These are phyloP conservation scores for Quambalaria eucalypti DNA, from an alignment of 1,284 basidiomycete species.

Conservation along the genomic window DNA sequence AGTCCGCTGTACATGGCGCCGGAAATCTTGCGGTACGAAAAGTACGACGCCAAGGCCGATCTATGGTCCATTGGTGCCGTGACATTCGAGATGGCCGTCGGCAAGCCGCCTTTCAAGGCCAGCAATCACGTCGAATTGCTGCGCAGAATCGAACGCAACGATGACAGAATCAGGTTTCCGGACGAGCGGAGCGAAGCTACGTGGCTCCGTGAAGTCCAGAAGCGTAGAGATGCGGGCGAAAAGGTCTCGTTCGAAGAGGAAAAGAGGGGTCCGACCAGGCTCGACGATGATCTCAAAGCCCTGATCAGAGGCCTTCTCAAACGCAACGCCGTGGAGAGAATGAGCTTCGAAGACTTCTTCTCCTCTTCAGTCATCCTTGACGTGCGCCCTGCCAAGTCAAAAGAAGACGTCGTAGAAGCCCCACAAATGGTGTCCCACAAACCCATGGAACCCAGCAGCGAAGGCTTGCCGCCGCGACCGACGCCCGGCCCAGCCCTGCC, in stretches of 20 bases:
- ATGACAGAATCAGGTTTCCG: constrained; percentile 59
- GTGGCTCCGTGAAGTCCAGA: constrained; percentile 29
- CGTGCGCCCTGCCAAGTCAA: neutral
- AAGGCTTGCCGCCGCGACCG: neutral
- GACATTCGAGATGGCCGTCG: constrained; percentile 87
- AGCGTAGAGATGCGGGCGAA: constrained; percentile 31
- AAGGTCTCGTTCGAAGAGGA: constrained; percentile 1
- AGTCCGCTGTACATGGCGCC: constrained; percentile 99
- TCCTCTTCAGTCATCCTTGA: constrained; percentile 46
- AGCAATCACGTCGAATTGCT: constrained; percentile 91
- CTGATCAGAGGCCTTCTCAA: constrained; percentile 76
- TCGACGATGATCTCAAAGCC: constrained; percentile 75
- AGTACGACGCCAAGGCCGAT: constrained; percentile 95
- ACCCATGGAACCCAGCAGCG: neutral
- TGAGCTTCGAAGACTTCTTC: constrained; percentile 89
- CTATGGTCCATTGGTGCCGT: constrained; percentile 97
- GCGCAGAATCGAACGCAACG: constrained; percentile 78
- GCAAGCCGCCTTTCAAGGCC: constrained; percentile 86
- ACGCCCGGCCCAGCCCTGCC: neutral
- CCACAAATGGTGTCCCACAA: no score
- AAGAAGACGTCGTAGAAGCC: no score
- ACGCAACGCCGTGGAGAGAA: constrained; percentile 72
- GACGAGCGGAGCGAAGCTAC: constrained; percentile 58
- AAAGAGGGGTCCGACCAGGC: constrained; percentile 44
- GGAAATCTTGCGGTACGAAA: constrained; percentile 92